Conservation (phyloP, 2,329 filamentous ascomycete species). For the Graphilbum fragrans region DNA sequence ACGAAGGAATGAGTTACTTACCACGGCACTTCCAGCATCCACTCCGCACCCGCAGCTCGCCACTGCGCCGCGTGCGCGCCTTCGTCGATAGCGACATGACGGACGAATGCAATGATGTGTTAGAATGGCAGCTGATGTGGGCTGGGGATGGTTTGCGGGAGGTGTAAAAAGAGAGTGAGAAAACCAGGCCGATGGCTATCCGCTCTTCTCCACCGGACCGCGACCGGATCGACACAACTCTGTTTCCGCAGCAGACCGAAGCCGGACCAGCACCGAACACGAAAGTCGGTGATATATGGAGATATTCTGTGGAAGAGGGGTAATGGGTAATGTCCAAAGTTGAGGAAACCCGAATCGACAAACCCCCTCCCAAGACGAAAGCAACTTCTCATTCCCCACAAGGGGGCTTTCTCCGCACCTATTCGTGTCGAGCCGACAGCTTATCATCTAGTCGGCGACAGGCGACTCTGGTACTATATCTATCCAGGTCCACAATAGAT, state of each 20-base stretch:
- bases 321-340: neutral
- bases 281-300: neutral
- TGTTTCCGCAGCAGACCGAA: neutral
- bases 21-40: conserved; percentile 3
- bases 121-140: too few species aligned
- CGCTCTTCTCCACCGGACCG: neutral
- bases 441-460: too few species aligned
- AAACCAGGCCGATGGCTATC: neutral
- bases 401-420: too few species aligned
- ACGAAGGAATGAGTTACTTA: neutral
- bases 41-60: neutral
- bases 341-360: neutral
- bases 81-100: neutral
- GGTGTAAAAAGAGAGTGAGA: neutral
- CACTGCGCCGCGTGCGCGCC: neutral
- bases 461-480: too few species aligned
- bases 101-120: too few species aligned
- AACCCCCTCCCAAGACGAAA: too few species aligned
- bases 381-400: too few species aligned
- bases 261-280: too few species aligned
- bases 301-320: neutral
- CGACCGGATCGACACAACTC: neutral
- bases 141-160: too few species aligned
- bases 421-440: too few species aligned
- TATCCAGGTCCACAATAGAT: too few species aligned